Evolutionary conservation across 345 rosid genomes (phyloP).

Genomic region (Crucihimalaya himalaica): DNA sequence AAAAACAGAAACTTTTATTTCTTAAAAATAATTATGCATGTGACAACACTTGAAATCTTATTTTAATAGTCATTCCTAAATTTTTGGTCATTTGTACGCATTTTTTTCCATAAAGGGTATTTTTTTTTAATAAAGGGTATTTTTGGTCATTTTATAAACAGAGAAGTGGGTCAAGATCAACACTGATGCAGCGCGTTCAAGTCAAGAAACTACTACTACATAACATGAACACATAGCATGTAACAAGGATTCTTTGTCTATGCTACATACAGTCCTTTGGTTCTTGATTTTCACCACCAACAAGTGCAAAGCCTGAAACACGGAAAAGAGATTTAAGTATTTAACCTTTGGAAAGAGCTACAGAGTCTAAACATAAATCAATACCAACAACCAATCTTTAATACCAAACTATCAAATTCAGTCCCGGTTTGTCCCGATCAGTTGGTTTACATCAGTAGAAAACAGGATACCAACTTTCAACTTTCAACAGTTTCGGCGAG

Average conservation of each 20-base stretch:
- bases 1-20: too few species aligned
- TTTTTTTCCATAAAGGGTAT: too few species aligned
- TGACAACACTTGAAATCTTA: too few species aligned
- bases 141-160: too few species aligned
- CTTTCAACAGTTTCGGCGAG: neutral
- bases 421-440: neutral
- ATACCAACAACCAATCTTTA: neutral
- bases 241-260: too few species aligned
- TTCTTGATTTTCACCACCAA: neutral
- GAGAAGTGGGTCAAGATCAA: neutral
- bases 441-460: neutral
- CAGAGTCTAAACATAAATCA: neutral
- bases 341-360: too few species aligned
- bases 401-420: constrained; percentile 5
- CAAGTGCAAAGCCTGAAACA: too few species aligned
- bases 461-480: neutral
- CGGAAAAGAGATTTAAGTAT: too few species aligned
- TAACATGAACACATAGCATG: neutral
- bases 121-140: too few species aligned
- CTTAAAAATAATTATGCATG: too few species aligned
- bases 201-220: neutral
- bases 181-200: neutral
- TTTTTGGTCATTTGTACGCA: too few species aligned
- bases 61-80: too few species aligned
- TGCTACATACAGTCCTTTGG: neutral